Evolutionary conservation across 208 protist species (phyloP).

Genomic region (Leishmania martiniquensis): DNA sequence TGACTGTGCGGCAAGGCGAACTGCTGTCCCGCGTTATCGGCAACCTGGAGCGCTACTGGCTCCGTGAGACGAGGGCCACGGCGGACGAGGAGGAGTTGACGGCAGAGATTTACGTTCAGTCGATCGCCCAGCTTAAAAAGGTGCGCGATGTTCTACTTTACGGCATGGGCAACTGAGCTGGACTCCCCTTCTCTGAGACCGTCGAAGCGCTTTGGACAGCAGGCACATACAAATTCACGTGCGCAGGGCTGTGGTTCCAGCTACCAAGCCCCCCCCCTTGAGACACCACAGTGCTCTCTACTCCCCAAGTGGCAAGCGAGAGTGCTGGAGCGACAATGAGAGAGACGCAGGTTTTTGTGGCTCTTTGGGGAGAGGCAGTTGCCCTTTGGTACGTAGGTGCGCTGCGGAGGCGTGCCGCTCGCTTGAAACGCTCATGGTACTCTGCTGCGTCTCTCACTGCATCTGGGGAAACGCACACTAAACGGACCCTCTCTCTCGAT

Average conservation of each 20-base stretch:
- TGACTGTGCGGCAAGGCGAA: conserved; percentile 42
- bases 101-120: conserved; percentile 42
- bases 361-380: not conserved
- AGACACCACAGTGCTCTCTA: not conserved
- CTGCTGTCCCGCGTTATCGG: conserved; percentile 37
- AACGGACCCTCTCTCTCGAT: not conserved
- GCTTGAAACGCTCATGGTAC: not conserved
- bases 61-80: conserved; percentile 21
- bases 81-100: conserved; percentile 22
- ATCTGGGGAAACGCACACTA: not conserved
- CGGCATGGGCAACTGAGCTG: conserved; percentile 34
- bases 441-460: not conserved
- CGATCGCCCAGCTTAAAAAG: conserved; percentile 78
- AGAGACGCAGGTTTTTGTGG: too few relatives aligned
- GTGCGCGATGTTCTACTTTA: conserved; percentile 73
- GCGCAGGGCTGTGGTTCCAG: not conserved
- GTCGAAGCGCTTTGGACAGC: not conserved
- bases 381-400: not conserved
- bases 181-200: not conserved
- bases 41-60: conserved; percentile 43
- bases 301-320: not conserved
- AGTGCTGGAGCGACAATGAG: not conserved
- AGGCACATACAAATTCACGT: not conserved
- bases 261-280: not conserved
- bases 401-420: not conserved